These are phyloP conservation scores for Saccharomyces pastorianus DNA, from an alignment of 1,139 yeast species.

Conservation along the genomic window DNA sequence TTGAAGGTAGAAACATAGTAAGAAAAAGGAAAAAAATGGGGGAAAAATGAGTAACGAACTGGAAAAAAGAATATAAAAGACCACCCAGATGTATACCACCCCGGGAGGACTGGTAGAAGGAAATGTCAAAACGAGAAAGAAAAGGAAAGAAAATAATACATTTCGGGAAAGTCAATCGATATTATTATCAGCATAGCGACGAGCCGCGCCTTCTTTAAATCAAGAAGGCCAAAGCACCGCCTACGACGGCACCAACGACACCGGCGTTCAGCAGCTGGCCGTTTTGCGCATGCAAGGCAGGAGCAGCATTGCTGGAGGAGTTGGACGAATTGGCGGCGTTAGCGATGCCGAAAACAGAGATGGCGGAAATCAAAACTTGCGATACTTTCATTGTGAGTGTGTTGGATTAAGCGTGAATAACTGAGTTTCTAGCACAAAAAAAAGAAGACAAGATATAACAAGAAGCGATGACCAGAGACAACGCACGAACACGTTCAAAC, in stretches of 20 bases:
- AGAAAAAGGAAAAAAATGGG: background rate
- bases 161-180: background rate
- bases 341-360: background rate
- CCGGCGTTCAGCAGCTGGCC: slow-evolving; percentile 13
- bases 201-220: slow-evolving; percentile 7
- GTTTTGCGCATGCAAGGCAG: slow-evolving; percentile 2
- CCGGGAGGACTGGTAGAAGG: no score
- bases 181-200: background rate
- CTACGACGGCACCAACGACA: slow-evolving; percentile 22
- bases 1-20: no score
- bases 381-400: background rate
- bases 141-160: background rate
- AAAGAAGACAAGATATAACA: no score
- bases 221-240: slow-evolving; percentile 26
- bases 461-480: no score
- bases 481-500: no score
- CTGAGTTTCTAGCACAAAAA: no score
- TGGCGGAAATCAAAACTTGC: background rate
- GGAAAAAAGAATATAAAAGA: background rate
- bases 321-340: slow-evolving; percentile 1
- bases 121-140: background rate
- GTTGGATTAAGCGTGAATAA: background rate
- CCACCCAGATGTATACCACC: background rate
- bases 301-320: slow-evolving; percentile 11
- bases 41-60: background rate